Conservation (phyloP, 2,329 filamentous ascomycete species). For the Aspergillus quadrilineatus region DNA sequence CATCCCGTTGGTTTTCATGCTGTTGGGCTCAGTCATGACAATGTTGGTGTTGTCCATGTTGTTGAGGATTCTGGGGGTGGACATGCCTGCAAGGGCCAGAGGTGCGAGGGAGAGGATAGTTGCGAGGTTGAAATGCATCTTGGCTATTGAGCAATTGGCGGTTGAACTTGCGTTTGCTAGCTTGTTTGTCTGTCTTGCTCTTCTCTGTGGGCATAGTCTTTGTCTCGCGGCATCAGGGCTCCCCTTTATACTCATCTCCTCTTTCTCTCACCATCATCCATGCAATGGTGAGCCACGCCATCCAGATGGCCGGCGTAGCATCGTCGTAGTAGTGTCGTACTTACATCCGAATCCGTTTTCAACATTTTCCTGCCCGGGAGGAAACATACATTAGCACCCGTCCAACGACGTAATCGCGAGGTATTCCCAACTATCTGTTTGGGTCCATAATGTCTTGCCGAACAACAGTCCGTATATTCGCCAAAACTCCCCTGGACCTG, state of each 20-base stretch:
- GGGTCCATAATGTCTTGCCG: neutral
- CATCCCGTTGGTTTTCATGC: neutral
- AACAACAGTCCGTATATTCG: neutral
- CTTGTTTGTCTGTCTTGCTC: neutral
- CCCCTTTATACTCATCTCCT: neutral
- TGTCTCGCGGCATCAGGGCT: neutral
- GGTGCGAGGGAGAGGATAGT: conserved; percentile 7
- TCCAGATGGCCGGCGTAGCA: neutral
- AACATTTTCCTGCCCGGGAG: neutral
- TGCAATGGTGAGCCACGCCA: neutral
- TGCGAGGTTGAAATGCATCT: conserved; percentile 10
- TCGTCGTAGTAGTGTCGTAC: neutral
- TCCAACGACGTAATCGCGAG: neutral
- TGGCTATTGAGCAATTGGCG: neutral
- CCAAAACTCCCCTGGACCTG: neutral
- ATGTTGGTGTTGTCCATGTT: neutral
- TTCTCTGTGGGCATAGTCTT: neutral
- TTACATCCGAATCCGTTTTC: neutral
- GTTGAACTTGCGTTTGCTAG: neutral
- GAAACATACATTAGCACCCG: neutral
- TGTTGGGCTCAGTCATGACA: neutral
- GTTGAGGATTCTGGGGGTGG: neutral
- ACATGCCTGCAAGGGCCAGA: conserved; percentile 1
- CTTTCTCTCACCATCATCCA: neutral
- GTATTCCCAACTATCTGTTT: neutral